Conservation (phyloP, 78 protist species). For the Emiliania huxleyi region DNA sequence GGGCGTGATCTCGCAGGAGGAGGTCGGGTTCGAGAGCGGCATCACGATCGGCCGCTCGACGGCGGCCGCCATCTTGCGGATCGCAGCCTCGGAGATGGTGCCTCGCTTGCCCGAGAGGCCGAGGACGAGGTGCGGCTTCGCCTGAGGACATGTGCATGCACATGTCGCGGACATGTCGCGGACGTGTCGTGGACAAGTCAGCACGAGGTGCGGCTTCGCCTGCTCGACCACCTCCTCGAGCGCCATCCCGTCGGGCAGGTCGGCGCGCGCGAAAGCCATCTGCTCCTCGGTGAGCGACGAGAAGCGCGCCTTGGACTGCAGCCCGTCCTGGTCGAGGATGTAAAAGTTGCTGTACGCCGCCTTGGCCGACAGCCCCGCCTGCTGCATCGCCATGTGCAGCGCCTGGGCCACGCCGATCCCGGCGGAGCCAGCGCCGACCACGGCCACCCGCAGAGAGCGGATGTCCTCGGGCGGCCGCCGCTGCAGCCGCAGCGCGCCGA, state of each 20-base stretch:
- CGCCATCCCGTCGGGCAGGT: neutral
- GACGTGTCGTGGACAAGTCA: too few species aligned
- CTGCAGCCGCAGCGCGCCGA: constrained; percentile 66
- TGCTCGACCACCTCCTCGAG: neutral
- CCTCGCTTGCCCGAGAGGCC: constrained; percentile 83
- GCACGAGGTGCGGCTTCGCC: too few species aligned
- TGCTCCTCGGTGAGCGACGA: neutral
- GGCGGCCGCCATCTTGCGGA: constrained; percentile 53
- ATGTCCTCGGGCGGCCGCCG: constrained; percentile 21
- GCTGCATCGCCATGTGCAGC: neutral
- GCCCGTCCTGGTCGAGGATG: neutral
- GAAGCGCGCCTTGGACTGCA: neutral
- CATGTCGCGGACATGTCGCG: too few species aligned
- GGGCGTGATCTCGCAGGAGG: constrained; percentile 57
- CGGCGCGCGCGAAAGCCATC: neutral
- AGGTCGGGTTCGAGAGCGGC: constrained; percentile 77
- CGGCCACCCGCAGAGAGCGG: constrained; percentile 74
- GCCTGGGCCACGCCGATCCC: constrained; percentile 58
- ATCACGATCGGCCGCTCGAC: constrained; percentile 86
- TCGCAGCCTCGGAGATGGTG: constrained; percentile 74
- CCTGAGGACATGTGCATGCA: too few species aligned
- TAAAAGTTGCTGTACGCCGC: neutral
- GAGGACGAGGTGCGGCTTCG: constrained; percentile 79
- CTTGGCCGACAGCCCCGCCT: neutral
- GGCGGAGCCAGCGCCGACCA: constrained; percentile 92